phyloP scores from a whole-genome alignment of 441 rosid genomes.

The Codiaeum variegatum region DNA sequence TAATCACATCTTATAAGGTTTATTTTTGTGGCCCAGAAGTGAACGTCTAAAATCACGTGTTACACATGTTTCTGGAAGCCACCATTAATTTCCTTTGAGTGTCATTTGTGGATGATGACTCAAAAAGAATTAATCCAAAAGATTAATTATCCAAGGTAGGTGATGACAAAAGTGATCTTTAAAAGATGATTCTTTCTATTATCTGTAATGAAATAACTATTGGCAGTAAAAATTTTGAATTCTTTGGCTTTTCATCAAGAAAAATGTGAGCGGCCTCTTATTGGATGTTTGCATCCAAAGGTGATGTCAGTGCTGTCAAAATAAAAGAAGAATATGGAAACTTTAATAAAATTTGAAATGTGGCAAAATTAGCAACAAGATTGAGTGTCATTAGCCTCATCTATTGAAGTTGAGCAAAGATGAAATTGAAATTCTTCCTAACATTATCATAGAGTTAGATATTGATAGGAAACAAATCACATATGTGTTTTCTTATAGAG shows the following conservation, averaged over 20 bases:
- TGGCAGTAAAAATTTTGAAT: constrained; percentile 56
- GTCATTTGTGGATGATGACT: constrained; percentile 56
- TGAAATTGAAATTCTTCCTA: no score
- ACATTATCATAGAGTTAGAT: no score
- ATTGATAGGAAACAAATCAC: no score
- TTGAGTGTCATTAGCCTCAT: no score
- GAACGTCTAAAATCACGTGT: constrained; percentile 64
- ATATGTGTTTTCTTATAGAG: no score
- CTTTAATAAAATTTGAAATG: no score
- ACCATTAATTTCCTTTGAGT: constrained; percentile 61
- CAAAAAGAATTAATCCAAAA: constrained; percentile 33
- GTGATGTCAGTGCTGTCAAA: constrained; percentile 33
- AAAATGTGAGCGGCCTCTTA: constrained; percentile 47
- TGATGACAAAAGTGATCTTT: constrained; percentile 34
- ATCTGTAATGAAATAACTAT: constrained; percentile 42
- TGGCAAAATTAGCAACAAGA: no score
- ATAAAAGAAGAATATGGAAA: constrained; percentile 37
- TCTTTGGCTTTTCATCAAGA: constrained; percentile 55
- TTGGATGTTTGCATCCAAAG: constrained; percentile 49
- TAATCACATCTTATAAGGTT: constrained; percentile 61
- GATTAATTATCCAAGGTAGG: constrained; percentile 32
- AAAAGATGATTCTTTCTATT: constrained; percentile 34
- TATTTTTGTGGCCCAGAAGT: constrained; percentile 74
- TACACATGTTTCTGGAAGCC: constrained; percentile 48
- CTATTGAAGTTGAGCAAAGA: no score